Evolutionary conservation across 345 rosid genomes (phyloP).

Genomic region (Dovyalis caffra): DNA sequence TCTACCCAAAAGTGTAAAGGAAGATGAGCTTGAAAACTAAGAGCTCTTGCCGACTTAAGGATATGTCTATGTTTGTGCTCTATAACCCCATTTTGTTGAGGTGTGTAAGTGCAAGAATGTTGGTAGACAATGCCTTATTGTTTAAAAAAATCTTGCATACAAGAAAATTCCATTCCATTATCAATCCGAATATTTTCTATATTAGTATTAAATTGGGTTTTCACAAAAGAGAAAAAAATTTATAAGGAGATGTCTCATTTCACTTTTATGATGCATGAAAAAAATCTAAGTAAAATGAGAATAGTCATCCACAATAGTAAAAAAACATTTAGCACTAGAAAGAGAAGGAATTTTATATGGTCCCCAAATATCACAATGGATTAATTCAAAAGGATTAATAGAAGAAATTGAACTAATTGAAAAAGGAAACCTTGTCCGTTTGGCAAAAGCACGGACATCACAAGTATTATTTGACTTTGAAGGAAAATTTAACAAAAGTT

Average conservation of each 20-base stretch:
- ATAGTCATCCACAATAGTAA: too few species aligned
- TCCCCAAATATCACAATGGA: too few species aligned
- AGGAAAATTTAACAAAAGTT: neutral
- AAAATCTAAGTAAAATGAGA: neutral
- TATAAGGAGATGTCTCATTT: neutral
- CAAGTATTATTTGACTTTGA: neutral
- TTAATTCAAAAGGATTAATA: too few species aligned
- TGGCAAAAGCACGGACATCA: neutral
- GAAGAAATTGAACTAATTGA: too few species aligned
- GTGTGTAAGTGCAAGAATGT: neutral
- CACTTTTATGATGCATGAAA: neutral
- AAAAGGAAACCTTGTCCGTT: too few species aligned
- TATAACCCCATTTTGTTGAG: conserved; percentile 3
- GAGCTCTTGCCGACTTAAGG: neutral
- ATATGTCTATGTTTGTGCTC: neutral
- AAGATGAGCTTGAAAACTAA: neutral
- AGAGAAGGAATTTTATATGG: too few species aligned
- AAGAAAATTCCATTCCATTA: neutral
- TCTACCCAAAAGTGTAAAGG: neutral
- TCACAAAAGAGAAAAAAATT: neutral
- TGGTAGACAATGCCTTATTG: neutral
- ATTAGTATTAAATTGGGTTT: neutral
- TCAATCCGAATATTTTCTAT: neutral
- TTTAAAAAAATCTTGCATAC: neutral
- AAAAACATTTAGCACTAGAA: too few species aligned